Base-by-base conservation (phyloP, 192 early-diverging fungal species). In the Dimargaris xerosporica region DNA sequence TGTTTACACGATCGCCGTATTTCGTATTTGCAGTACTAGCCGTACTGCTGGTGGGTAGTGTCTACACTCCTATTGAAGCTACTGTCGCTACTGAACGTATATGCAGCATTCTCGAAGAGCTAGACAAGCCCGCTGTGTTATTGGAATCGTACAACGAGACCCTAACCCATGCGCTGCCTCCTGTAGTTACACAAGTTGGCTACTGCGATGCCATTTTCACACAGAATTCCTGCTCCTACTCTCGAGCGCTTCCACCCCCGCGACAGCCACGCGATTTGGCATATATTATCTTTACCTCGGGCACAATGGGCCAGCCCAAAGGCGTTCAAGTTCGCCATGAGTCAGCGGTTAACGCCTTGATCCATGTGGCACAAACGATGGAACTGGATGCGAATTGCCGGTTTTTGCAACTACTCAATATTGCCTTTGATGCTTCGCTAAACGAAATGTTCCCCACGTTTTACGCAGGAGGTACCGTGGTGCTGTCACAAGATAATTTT, bases 221-320 rank as follows among this genome's bases (percentile, higher is more conserved):
- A 10, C 52, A 16, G 9, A 53, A 9, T 11, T 46, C 45, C 45
- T 46, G 19, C 12, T 13, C 12, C 12, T 46, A 46, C 12, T 50
- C 7, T 50, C 47, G 19, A 4, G 19, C 9, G 3, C 7, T 17
- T 7, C 47, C 47, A 50, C 19, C 9, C 17, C 53, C 3, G 10
- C 29, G 15, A 1, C 15, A 6, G 3, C 5, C 53, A 26, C 21
- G 16, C 3, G 53, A 54, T 10, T 3, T 54, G 29, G 53, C 53
- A 13, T 54, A 28, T 10, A 54, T 54, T 28, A 28, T 54, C 28
- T 54, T 54, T 26, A 54, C 53, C 15, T 54, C 53, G 3, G 53
- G 53, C 19, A 54, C 53, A 1, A 54, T 26, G n/a, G 53, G 53
- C 3, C 21, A 54, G 29, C 53, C 53, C 5, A 54, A 54, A 10